These are phyloP conservation scores for Pilasporangium apinafurcum DNA, from an alignment of 352 stramenopile genomes.

Conservation along the genomic window DNA sequence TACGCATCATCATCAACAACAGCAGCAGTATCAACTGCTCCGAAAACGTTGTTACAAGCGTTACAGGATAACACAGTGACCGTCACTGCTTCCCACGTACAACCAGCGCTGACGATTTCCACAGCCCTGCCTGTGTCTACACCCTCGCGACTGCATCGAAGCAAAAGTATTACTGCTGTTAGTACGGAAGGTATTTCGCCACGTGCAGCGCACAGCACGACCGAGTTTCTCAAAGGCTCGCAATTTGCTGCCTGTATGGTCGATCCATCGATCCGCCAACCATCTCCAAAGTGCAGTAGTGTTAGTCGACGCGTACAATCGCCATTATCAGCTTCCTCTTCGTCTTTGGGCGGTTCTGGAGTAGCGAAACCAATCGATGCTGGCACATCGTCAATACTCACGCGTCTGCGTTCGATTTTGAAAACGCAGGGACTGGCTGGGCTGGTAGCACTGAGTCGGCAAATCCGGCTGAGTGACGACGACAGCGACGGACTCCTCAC, in stretches of 20 bases:
- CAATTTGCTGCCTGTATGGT: conserved; percentile 61
- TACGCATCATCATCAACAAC: too few species aligned
- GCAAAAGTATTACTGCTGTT: conserved; percentile 12
- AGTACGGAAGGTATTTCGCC: conserved; percentile 21
- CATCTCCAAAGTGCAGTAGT: conserved; percentile 9
- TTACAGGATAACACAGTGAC: conserved; percentile 34
- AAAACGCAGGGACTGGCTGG: conserved; percentile 42
- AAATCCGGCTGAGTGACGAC: conserved; percentile 63
- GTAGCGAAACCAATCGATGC: conserved; percentile 32
- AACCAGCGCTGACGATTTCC: conserved; percentile 18
- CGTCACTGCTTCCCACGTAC: conserved; percentile 6
- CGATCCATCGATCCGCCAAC: conserved; percentile 29
- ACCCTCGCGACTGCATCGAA: conserved; percentile 13
- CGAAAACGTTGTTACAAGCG: conserved; percentile 47
- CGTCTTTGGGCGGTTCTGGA: too few species aligned
- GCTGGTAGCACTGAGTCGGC: conserved; percentile 60
- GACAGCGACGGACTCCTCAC: conserved; percentile 59
- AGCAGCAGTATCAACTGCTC: conserved; percentile 3
- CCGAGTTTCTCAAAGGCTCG: conserved; percentile 60
- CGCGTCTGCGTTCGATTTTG: conserved; percentile 35
- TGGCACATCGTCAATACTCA: conserved; percentile 50
- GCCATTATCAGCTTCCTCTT: background rate
- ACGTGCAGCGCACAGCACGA: conserved; percentile 34
- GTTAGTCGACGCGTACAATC: background rate
- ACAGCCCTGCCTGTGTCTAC: conserved; percentile 11